A percentile compares a stretch with the other conserved stretches of the same genome.
Conservation (phyloP, 306 rosid species). For the Aeschynomene evenia region DNA sequence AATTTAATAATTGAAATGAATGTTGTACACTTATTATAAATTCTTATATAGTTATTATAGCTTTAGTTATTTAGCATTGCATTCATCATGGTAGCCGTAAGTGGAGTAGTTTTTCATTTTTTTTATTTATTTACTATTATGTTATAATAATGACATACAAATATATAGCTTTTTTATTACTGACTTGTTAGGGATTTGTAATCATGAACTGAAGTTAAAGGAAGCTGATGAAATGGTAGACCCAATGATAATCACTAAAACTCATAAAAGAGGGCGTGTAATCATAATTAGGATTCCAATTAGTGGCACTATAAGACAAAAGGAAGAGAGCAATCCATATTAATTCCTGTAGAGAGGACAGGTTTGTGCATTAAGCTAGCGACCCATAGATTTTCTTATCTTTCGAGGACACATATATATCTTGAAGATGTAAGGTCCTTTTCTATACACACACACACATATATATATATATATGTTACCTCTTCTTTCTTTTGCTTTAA, state of each 20-base stretch:
- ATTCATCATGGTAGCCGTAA: no score
- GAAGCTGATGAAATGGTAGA: background rate
- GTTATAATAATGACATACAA: no score
- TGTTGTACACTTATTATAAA: no score
- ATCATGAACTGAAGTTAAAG: background rate
- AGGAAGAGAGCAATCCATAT: background rate
- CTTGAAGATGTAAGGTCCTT: background rate
- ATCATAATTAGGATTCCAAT: slow-evolving; percentile 8
- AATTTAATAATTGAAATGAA: no score
- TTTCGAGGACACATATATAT: no score
- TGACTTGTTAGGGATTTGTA: background rate
- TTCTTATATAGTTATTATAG: no score
- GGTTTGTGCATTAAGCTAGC: background rate
- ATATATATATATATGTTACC: background rate
- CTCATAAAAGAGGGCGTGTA: background rate
- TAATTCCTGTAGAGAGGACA: background rate
- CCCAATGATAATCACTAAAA: background rate
- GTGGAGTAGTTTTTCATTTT: no score
- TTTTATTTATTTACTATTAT: no score
- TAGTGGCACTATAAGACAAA: background rate
- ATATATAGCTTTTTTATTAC: no score
- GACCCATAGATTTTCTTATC: background rate
- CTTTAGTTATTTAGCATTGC: no score
- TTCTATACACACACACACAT: background rate
- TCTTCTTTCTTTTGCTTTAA: background rate